Conservation (phyloP, 768 basidiomycete genomes). For the Lentinula edodes region DNA sequence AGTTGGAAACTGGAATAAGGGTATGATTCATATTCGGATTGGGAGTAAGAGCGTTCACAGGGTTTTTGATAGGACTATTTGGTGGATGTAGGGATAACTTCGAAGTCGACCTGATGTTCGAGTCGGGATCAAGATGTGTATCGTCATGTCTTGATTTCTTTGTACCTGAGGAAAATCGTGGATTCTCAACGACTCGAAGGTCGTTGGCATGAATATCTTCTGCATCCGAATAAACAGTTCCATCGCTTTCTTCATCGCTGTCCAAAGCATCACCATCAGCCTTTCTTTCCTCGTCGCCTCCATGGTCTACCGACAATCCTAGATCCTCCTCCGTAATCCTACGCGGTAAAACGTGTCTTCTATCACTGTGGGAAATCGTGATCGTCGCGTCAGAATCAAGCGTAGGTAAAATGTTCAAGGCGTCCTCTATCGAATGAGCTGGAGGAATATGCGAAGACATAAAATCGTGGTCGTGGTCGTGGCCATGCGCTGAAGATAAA, state of each 20-base stretch:
- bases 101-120: too few species aligned
- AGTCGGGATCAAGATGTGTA: not conserved
- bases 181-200: constrained; percentile 50
- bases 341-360: constrained; percentile 20
- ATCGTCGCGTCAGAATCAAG: not conserved
- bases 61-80: not conserved
- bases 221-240: constrained; percentile 26
- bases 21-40: not conserved
- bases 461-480: not conserved
- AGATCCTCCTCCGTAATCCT: constrained; percentile 30
- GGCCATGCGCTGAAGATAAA: not conserved
- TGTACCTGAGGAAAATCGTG: constrained; percentile 30
- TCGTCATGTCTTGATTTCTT: not conserved
- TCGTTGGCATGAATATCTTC: constrained; percentile 12
- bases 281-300: too few species aligned
- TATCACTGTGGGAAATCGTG: not conserved
- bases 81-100: too few species aligned
- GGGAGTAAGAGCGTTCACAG: not conserved
- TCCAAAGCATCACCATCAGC: not conserved
- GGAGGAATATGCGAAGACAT: not conserved
- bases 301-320: not conserved
- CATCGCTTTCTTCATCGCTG: constrained; percentile 20
- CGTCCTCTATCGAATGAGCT: not conserved
- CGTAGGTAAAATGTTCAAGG: not conserved
- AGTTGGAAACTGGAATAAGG: not conserved